A percentile compares a stretch with the other conserved stretches of the same genome.
Evolutionary conservation across 1,284 basidiomycete genomes (phyloP).

Genomic region (Malassezia japonica): DNA sequence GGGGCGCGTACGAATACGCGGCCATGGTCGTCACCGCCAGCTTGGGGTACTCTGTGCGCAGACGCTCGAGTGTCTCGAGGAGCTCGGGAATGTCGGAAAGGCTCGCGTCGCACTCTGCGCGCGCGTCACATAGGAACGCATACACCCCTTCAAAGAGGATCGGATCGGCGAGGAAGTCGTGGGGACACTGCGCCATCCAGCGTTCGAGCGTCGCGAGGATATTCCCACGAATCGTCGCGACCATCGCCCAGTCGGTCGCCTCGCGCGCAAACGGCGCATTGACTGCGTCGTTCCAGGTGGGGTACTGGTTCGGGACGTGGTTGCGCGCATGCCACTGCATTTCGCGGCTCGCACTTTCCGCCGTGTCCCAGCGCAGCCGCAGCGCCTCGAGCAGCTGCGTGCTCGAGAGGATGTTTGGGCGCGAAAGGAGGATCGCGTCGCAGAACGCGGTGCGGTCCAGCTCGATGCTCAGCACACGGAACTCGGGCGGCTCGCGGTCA

Average conservation of each 20-base stretch:
- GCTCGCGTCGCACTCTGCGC: slow-evolving; percentile 26
- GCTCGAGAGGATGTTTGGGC: slow-evolving; percentile 29
- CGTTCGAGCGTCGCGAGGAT: slow-evolving; percentile 27
- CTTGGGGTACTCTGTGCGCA: not conserved
- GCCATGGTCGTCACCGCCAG: not conserved
- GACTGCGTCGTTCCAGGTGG: slow-evolving; percentile 30
- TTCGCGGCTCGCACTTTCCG: slow-evolving; percentile 39
- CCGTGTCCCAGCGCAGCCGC: slow-evolving; percentile 33
- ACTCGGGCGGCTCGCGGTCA: not conserved
- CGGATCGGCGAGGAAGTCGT: slow-evolving; percentile 40
- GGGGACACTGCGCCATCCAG: slow-evolving; percentile 37
- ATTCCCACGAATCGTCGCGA: slow-evolving; percentile 31
- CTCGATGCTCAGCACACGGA: slow-evolving; percentile 23
- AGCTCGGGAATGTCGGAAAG: slow-evolving; percentile 19
- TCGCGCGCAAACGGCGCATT: slow-evolving; percentile 19
- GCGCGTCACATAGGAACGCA: slow-evolving; percentile 24
- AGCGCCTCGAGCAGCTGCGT: slow-evolving; percentile 39
- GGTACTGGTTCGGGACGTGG: slow-evolving; percentile 34
- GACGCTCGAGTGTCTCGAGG: not conserved
- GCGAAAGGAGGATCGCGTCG: slow-evolving; percentile 37
- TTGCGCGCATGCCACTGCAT: slow-evolving; percentile 25
- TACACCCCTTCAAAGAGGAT: slow-evolving; percentile 29
- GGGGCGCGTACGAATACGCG: not conserved
- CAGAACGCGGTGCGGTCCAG: slow-evolving; percentile 35
- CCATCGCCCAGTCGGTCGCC: slow-evolving; percentile 36